Base-by-base conservation (phyloP, 495 filamentous ascomycete species). In the Ramalina intermedia region DNA sequence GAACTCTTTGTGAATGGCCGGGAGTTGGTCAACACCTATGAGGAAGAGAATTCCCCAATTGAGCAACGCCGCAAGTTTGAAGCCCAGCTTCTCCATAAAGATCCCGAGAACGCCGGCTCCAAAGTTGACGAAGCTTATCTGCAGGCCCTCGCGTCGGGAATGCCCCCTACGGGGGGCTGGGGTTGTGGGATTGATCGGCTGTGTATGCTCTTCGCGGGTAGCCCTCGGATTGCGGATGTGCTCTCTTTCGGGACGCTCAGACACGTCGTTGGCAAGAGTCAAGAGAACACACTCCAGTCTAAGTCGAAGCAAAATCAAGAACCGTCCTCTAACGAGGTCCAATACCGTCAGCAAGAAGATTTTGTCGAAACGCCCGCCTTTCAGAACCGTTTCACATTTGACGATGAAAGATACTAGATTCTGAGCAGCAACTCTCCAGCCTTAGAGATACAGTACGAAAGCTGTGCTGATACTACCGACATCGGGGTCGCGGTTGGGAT, bases 111-210 rank as follows among this genome's bases (percentile, higher is more conserved):
- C 21, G 59, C 63, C 41, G 67, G 69, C 42, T 59, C 62, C 2
- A 63, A 53, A 12, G 63, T 95, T 12, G 91, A 98, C 56, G 85
- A 94, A 67, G 79, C 72, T 50, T 96, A 94, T 56, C 68, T 94
- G 5, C 71, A 81, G 47, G 85, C 85, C 4, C 62, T 98, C 40
- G 85, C 89, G 58, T 87, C 82, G 68, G 91, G 87, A 0, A 65
- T 98, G 49, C 91, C 91, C 36, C 81, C 91, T 14, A 98, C 91
- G 2, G 93, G 89, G 1, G 91, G 91, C 3, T 98, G 91, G 91
- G 91, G 91, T 0, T 88, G 87, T 55, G 91, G 91, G 0, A 70
- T 96, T 27, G 91, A 98, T 64, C 71, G 91, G 48, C 67, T 96
- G 43, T 76, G 81, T 35, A 98, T 98, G 91, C 63, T 94, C 18